Base-by-base conservation (phyloP, 306 rosid genomes). In the Phaseolus lunatus region DNA sequence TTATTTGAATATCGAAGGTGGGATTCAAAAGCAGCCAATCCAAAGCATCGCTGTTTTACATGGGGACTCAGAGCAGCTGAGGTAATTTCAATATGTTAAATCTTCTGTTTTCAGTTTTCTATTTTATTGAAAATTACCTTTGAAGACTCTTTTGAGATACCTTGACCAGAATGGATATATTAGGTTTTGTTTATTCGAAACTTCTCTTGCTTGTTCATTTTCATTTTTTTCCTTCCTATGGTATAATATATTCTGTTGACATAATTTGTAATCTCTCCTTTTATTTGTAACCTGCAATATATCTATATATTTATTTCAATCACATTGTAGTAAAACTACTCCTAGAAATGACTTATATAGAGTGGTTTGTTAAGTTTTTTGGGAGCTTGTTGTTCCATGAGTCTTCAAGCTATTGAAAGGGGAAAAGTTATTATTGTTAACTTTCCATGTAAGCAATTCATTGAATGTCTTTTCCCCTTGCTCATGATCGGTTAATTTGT, bases 31-130 rank as follows among this genome's bases (percentile, higher is more conserved):
- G 63, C 63, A 23, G 63, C 35, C 63, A 56, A 56, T 8, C 33
- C 63, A 24, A 56, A 23, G 15, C 63, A 56, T 56, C 63, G 18
- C n/a, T 31, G 63, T 11, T 56, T 56, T 24, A 56, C 63, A 11
- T 56, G 63, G 63, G 63, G 63, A 24, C 63, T 56, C 63, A 56
- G 63, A 56, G 35, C 63, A 24, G 63, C 63, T 12, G 63, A 56
- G 63, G 63, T 56, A 56, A 23, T 24, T 56, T 24, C 33, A 54
- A 53, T 56, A 56, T 12, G 63, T 56, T 56, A 24, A 56, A 24
- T 56, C n/a, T 56, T 23, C 33, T 56, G 33, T 56, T 56, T 23
- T 22, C 33, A 3, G 33, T 23, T 24, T 58, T 58, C 65, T 27
- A 54, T 24, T 24, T 58, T 58, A 26, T 58, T 58, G 15, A 13